Base-by-base conservation (phyloP, 495 filamentous ascomycete species). In the Aspergillus mulundensis region DNA sequence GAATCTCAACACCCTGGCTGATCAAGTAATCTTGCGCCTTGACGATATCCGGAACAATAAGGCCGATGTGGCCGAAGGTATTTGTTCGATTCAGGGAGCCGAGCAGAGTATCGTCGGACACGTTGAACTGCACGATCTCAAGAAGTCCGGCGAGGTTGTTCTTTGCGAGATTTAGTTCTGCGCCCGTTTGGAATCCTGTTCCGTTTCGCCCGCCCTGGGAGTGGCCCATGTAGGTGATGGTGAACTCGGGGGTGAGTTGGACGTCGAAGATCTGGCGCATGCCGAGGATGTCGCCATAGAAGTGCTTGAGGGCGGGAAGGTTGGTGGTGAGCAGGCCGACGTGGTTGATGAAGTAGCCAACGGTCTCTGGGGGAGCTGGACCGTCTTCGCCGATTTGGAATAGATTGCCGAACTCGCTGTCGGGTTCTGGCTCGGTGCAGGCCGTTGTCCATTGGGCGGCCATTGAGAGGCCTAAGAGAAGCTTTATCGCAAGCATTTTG, bases 71-170 rank as follows among this genome's bases (percentile, higher is more conserved):
- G 2, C 42, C 53, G 14, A 55, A 55, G 1, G 42, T 55, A 18
- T 55, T 48, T 12, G 53, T 55, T 15, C 30, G 53, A 6, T 48
- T 21, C 0, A 46, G 8, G 14, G 53, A 48, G 10, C 42, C 53
- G 0, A 47, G 14, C n/a, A 55, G 43, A 3, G 43, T 34, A 41
- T 55, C 32, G 23, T 54, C 53, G 14, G 43, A 54, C 5, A 39
- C 42, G 30, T 19, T 55, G 40, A 55, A 55, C 16, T 39, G 30
- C 14, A 55, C 53, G 14, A 48, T 45, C 21, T 55, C 53, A 14
- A 55, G 30, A 10, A 55, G 53, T 16, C 53, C 52, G 20, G 30
- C 28, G 36, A 55, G 53, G 15, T 55, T 55, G 30, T 55, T 55
- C 44, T 55, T 55, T 7, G 46, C 43, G 3, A 43, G 43, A 18